Conservation (phyloP, 352 stramenopile species). For the Pythium chondricola region DNA sequence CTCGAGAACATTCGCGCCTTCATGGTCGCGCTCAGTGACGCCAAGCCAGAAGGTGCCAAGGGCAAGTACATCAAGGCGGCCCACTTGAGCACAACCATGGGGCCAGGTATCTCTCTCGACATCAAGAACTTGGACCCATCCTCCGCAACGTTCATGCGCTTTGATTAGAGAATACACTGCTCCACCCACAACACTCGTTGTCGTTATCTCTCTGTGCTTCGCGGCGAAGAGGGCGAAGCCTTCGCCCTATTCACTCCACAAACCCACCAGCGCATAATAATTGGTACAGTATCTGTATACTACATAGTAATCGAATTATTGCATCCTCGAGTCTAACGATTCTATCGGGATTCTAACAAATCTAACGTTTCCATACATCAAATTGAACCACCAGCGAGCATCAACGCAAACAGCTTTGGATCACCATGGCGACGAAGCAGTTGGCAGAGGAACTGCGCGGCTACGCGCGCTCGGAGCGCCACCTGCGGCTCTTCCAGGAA, state of each 20-base stretch:
- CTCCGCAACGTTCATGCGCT: conserved; percentile 83
- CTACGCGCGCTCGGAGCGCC: conserved; percentile 69
- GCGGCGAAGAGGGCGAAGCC: no score
- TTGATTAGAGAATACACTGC: conserved; percentile 57
- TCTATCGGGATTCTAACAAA: no score
- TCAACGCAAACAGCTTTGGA: no score
- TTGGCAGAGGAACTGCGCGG: conserved; percentile 66
- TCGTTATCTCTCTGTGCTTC: no score
- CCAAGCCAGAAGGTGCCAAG: conserved; percentile 91
- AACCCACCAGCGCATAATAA: no score
- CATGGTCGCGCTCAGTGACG: conserved; percentile 88
- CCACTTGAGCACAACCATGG: conserved; percentile 85
- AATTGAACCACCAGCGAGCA: no score
- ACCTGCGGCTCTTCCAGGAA: conserved; percentile 58
- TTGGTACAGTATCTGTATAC: no score
- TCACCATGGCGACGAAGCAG: conserved; percentile 32
- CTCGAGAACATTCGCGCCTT: conserved; percentile 90
- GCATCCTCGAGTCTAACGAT: no score
- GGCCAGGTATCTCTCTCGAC: conserved; percentile 68
- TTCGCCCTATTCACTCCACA: no score
- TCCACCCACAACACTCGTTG: no score
- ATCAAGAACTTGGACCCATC: conserved; percentile 80
- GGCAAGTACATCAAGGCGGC: conserved; percentile 91
- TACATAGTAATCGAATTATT: no score
- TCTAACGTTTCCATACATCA: no score